These are phyloP conservation scores for Populus hybrid DNA, from an alignment of 441 rosid species.

Conservation along the genomic window DNA sequence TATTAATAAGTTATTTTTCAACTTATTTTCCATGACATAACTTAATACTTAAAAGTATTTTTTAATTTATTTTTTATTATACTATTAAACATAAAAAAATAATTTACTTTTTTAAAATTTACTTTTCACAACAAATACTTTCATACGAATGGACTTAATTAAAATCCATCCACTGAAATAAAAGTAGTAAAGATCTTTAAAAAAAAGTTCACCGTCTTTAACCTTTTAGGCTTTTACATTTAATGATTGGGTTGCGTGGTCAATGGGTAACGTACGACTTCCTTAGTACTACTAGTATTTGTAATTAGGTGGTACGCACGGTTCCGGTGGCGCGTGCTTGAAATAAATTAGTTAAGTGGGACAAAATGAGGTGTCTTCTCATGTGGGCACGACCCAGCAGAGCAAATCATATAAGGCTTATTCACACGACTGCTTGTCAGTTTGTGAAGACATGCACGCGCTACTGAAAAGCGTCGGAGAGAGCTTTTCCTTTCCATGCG, in stretches of 20 bases:
- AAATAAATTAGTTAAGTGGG: conserved; percentile 1
- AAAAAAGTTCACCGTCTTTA: background rate
- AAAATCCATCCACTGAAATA: background rate
- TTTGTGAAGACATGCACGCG: background rate
- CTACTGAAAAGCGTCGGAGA: background rate
- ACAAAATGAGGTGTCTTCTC: conserved; percentile 4
- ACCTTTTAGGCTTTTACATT: background rate
- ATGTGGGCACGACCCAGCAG: background rate
- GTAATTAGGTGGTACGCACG: background rate
- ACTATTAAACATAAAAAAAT: no score
- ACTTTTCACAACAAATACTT: no score
- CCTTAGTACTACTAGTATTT: background rate
- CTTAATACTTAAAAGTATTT: no score
- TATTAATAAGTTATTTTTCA: no score
- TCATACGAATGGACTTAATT: no score
- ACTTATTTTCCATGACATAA: no score
- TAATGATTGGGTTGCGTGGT: background rate
- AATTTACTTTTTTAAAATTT: no score
- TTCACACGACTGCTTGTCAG: conserved; percentile 19
- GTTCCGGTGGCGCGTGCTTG: background rate
- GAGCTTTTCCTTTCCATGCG: conserved; percentile 1
- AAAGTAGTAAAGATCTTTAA: background rate
- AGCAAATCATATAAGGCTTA: background rate
- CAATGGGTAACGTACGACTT: background rate
- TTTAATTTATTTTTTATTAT: no score